Conservation (phyloP, 2,329 filamentous ascomycete species). For the Triangularia setosa region DNA sequence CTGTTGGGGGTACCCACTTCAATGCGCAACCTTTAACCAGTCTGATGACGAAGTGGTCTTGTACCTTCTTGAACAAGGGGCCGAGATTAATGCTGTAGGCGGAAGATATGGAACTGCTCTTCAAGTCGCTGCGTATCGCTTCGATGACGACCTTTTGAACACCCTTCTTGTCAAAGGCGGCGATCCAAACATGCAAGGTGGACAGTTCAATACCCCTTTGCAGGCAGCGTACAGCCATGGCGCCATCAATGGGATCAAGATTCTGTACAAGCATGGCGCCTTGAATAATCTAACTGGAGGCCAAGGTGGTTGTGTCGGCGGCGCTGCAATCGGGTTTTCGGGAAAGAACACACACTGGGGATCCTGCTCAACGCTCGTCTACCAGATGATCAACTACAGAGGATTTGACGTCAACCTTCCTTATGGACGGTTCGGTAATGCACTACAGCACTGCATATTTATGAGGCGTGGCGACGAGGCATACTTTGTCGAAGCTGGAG, state of each 20-base stretch:
- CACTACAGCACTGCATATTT: background rate
- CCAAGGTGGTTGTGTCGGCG: background rate
- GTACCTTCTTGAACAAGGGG: constrained; percentile 1
- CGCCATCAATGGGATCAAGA: background rate
- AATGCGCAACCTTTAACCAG: background rate
- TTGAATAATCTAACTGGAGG: background rate
- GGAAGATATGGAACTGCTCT: background rate
- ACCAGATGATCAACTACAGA: background rate
- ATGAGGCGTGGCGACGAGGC: background rate
- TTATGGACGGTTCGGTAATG: constrained; percentile 5
- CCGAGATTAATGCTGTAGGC: background rate
- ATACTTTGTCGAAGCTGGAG: constrained; percentile 1
- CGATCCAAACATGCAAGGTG: constrained; percentile 3
- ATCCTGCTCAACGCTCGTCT: constrained; percentile 1
- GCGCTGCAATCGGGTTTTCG: background rate
- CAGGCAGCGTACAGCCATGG: constrained; percentile 3
- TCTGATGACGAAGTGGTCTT: background rate
- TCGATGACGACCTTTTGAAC: background rate
- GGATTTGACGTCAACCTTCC: constrained; percentile 5
- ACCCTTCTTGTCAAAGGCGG: background rate
- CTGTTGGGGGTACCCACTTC: background rate
- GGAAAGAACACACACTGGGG: background rate
- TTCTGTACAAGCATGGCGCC: background rate
- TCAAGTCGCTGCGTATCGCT: background rate
- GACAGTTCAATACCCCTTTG: background rate